Evolutionary conservation across 1,284 basidiomycete genomes (phyloP), one percentile per base, ranked within the genome.

Genomic region (Puccinia horiana): DNA sequence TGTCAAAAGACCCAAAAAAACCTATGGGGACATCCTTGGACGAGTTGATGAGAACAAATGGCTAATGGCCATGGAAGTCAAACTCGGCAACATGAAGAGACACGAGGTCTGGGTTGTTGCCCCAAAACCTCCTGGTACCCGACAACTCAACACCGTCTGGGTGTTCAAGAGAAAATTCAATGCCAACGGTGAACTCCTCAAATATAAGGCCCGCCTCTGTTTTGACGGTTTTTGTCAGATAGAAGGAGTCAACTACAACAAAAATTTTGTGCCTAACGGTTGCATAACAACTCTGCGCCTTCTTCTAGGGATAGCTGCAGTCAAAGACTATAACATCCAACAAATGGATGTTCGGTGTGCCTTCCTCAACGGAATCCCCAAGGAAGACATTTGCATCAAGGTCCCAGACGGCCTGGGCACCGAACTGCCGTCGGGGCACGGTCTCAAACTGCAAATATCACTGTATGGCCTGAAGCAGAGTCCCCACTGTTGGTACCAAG

Each of bases 81-180:
- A 44, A 16, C 16, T 44, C 16, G 44, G 44, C 8, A 44, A 44
- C 16, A 44, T 44, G 44, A 6, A 16, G 6, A 6, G 44, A 6
- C 44, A 44, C n/a, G n/a, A n/a, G n/a, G n/a, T n/a, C n/a, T n/a
- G n/a, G n/a, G n/a, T n/a, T 8, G 20, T 42, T 6, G 49, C 47
- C 32, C 40, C 32, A 20, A 44, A 44, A 44, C 6, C 42, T 26
- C 5, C 23, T n/a, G 72, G 26, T 3, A 44, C 42, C 32, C 8
- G n/a, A 29, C 16, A 44, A 1, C 75, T 76, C 3, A 20, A 23
- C 9, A 76, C 75, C 18, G 40, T 35, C 37, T 76, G 75, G 75
- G 75, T 76, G 5, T 76, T 76, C 58, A 76, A 63, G 42, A 18
- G 42, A 23, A 76, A 76, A 26, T 32, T 18, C 35, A 47, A 63